Evolutionary conservation across 2,329 filamentous ascomycete genomes (phyloP).

Genomic region (Trichoderma sp.): DNA sequence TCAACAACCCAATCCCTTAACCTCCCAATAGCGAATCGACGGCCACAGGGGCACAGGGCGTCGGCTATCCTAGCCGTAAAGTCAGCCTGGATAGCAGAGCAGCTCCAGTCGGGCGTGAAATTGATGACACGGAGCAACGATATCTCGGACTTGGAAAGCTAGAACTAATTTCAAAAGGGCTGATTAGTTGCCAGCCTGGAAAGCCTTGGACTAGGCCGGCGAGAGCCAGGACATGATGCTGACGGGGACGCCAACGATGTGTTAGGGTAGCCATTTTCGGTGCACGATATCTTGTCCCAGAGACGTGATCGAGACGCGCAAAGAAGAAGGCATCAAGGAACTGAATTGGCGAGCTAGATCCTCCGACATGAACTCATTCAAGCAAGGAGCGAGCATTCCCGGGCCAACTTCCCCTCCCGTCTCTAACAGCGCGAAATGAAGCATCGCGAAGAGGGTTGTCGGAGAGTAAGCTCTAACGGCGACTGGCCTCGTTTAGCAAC

Average conservation of each 20-base stretch:
- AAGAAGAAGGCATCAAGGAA: fast-evolving
- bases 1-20: background rate
- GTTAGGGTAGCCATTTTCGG: background rate
- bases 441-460: background rate
- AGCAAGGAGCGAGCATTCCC: constrained; percentile 13
- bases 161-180: background rate
- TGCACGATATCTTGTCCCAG: background rate
- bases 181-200: constrained; percentile 2
- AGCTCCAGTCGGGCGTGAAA: background rate
- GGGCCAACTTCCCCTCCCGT: background rate
- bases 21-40: background rate
- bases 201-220: background rate
- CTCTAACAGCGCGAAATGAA: constrained; percentile 1
- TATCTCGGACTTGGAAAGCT: background rate
- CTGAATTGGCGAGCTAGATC: background rate
- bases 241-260: background rate
- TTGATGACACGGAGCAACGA: background rate
- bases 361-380: fast-evolving
- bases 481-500: background rate
- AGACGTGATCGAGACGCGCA: fast-evolving
- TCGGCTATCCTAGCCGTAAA: background rate
- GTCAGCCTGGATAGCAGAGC: background rate
- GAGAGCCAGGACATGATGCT: background rate
- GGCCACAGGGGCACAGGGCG: background rate
- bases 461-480: constrained; percentile 15